Conservation (phyloP, 352 stramenopile genomes). For the Phytopythium cucurbitacearum region DNA sequence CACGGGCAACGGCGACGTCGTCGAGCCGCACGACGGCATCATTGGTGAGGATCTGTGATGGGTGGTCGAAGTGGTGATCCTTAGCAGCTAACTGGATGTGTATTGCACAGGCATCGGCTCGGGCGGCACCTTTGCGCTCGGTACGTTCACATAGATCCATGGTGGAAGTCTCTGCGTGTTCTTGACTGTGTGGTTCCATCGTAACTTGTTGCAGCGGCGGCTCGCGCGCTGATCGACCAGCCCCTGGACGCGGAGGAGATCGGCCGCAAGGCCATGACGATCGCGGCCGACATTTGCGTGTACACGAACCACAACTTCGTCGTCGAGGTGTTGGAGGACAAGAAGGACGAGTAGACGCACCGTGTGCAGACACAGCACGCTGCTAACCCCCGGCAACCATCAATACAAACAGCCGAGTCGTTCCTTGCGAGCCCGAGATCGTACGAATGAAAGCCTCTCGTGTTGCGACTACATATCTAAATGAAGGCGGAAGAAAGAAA, state of each 20-base stretch:
- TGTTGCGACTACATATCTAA: too few relatives aligned
- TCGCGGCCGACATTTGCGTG: constrained; percentile 97
- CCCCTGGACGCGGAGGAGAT: constrained; percentile 93
- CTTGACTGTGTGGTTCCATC: neutral
- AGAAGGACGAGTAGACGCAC: constrained; percentile 21
- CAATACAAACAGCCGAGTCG: too few relatives aligned
- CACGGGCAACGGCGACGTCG: constrained; percentile 97
- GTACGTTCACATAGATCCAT: constrained; percentile 31
- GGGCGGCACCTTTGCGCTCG: constrained; percentile 91
- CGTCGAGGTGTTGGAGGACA: constrained; percentile 87
- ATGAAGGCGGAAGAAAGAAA: too few relatives aligned
- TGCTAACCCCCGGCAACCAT: too few relatives aligned
- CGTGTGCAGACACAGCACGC: too few relatives aligned
- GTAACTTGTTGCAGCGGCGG: constrained; percentile 70
- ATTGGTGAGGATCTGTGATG: constrained; percentile 40
- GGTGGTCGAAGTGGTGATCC: neutral
- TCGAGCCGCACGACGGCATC: constrained; percentile 96
- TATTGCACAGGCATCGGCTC: constrained; percentile 77
- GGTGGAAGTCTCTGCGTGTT: neutral
- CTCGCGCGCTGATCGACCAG: constrained; percentile 94
- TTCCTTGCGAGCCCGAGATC: too few relatives aligned
- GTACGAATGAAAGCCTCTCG: too few relatives aligned
- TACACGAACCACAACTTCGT: constrained; percentile 99
- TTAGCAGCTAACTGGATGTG: neutral
- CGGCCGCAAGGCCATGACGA: constrained; percentile 91